phyloP scores from a whole-genome alignment of 441 rosid species.

The Daphne laureola region DNA sequence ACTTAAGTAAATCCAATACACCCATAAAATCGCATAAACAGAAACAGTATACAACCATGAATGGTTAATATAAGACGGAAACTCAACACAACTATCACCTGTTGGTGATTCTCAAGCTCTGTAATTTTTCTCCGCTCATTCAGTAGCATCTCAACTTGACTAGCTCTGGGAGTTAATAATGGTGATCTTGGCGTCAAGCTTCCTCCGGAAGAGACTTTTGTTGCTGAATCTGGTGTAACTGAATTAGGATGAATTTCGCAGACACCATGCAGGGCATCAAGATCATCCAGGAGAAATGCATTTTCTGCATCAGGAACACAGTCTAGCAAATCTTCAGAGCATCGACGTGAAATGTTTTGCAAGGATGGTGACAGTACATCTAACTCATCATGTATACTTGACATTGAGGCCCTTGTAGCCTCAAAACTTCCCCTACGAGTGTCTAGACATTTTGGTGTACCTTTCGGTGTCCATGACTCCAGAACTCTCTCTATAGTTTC shows the following conservation, averaged over 20 bases:
- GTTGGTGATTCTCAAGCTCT: constrained; percentile 84
- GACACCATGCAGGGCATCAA: constrained; percentile 38
- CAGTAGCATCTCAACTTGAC: constrained; percentile 75
- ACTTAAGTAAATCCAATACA: too few species aligned
- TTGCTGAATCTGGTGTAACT: constrained; percentile 33
- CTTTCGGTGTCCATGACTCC: constrained; percentile 75
- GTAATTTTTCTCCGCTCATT: constrained; percentile 61
- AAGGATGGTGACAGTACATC: constrained; percentile 36
- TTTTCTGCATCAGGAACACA: constrained; percentile 46
- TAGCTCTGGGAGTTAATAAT: constrained; percentile 62
- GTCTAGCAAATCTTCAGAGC: constrained; percentile 55
- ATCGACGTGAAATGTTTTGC: constrained; percentile 29
- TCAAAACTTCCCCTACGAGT: constrained; percentile 46
- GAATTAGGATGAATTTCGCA: constrained; percentile 27
- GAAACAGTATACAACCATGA: constrained; percentile 4
- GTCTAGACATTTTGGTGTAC: constrained; percentile 34
- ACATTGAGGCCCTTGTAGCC: constrained; percentile 30
- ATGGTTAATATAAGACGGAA: background rate
- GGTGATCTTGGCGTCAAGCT: constrained; percentile 94
- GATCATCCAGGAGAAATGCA: constrained; percentile 43
- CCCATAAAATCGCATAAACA: background rate
- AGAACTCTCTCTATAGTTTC: constrained; percentile 82
- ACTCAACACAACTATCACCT: constrained; percentile 34
- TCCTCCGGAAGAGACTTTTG: constrained; percentile 53
- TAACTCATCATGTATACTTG: constrained; percentile 34